These are phyloP conservation scores for Sporisorium iseilematis-ciliati DNA, from an alignment of 1,284 basidiomycete genomes.

Conservation along the genomic window DNA sequence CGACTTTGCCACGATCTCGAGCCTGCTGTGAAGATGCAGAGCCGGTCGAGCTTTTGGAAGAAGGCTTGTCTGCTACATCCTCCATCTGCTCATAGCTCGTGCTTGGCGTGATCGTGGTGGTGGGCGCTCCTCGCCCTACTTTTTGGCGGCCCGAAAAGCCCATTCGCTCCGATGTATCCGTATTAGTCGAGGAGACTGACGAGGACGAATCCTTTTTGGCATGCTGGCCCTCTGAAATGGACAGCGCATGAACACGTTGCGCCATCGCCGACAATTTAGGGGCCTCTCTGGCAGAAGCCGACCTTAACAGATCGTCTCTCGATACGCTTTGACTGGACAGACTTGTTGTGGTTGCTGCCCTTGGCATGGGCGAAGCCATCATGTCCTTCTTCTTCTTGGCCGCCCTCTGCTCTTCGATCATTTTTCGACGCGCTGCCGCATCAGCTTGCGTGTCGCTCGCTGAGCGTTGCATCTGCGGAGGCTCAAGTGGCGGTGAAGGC, in stretches of 20 bases:
- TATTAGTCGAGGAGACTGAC: constrained; percentile 34
- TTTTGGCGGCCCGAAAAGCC: constrained; percentile 3
- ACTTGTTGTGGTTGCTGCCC: constrained; percentile 22
- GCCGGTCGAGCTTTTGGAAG: background rate
- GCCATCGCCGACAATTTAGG: background rate
- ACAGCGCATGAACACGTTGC: constrained; percentile 2
- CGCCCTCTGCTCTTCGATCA: constrained; percentile 54
- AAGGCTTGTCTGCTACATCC: constrained; percentile 5
- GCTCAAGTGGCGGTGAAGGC: constrained; percentile 8
- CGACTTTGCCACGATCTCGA: constrained; percentile 24
- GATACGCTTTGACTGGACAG: constrained; percentile 10
- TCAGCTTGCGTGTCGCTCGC: constrained; percentile 27
- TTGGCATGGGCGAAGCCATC: constrained; percentile 33
- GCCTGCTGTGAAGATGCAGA: constrained; percentile 5
- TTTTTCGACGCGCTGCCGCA: constrained; percentile 40
- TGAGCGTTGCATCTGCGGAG: constrained; percentile 25
- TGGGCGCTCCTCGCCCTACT: background rate
- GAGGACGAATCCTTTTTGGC: constrained; percentile 42
- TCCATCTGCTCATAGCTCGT: constrained; percentile 49
- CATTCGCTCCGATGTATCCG: constrained; percentile 17
- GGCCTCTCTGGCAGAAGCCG: background rate
- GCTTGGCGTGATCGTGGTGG: constrained; percentile 51
- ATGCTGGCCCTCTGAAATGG: constrained; percentile 22
- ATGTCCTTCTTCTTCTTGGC: constrained; percentile 40
- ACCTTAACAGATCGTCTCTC: background rate